Conservation (phyloP, 805 yeast species). For the Yarrowia osloensis region DNA sequence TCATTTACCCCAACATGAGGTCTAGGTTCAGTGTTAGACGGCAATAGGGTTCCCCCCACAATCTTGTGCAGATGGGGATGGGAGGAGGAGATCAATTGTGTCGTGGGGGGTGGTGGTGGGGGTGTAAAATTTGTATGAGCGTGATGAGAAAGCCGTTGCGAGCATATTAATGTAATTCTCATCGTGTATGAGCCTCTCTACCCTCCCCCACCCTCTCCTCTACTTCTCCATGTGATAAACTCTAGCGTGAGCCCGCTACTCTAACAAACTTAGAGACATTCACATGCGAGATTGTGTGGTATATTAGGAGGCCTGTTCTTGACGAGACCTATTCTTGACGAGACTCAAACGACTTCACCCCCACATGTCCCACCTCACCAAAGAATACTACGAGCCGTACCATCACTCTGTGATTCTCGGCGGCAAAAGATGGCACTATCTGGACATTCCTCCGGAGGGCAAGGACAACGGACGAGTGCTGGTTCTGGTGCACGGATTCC, state of each 20-base stretch:
- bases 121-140: too few species aligned
- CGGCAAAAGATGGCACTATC: conserved; percentile 31
- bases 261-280: neutral
- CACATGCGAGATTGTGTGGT: neutral
- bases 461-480: conserved; percentile 27
- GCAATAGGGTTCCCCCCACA: neutral
- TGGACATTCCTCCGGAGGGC: conserved; percentile 31
- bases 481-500: conserved; percentile 29
- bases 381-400: conserved; percentile 30
- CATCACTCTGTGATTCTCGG: conserved; percentile 8
- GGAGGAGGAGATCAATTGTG: neutral
- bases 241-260: neutral
- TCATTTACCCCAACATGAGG: neutral
- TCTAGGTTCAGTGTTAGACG: neutral
- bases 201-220: neutral
- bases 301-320: too few species aligned
- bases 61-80: neutral
- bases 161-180: too few species aligned
- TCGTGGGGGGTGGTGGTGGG: neutral
- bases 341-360: too few species aligned
- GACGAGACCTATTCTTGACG: too few species aligned
- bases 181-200: neutral
- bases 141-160: too few species aligned
- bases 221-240: neutral
- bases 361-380: conserved; percentile 12